Base-by-base conservation (phyloP, 139 green algal species). In the Nannochloris sp. region DNA sequence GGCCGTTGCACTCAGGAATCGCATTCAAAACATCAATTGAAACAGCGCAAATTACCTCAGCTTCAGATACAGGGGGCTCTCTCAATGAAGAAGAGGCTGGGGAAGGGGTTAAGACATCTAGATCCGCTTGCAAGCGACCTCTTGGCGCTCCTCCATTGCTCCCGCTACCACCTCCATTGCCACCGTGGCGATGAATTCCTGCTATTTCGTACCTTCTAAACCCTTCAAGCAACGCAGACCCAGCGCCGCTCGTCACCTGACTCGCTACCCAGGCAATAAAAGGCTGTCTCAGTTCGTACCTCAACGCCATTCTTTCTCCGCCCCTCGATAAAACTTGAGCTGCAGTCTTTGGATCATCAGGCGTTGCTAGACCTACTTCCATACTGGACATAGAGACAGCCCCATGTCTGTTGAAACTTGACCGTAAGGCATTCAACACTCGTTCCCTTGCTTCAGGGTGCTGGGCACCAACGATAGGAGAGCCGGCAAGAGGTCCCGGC, bases 201-300 rank as follows among this genome's bases (percentile, higher is more conserved):
- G 76, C 46, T 14, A 93, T 65, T 72, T 93, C 83, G 58, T 86
- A 89, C 4, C 85, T 77, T 59, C 76, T 68, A 42, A 88, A 29
- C 2, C 58, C 71, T 42, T 86, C 81, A 9, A 79, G 62, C 15
- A 80, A 60, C 42, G 57, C 36, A 35, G 32, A 35, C 25, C 27
- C 27, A 6, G 24, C 46, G 6, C 30, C 55, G 25, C 70, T 37
- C 0, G 65, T 60, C 14, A 79, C 75, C 61, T 86, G 68, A 38
- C n/a, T 15, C 30, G 29, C 36, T 71, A 87, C 79, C 87, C 86
- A 92, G 25, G 64, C 58, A 9, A 73, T 83, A 67, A 91, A 90
- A 31, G 83, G 77, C 30, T 58, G 54, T 35, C 85, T 72, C 60
- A 90, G 57, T 54, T 94, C 84, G 57, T 84, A 76, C 7, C 81